Base-by-base conservation (phyloP, 495 filamentous ascomycete species). In the Rhypophila decipiens region DNA sequence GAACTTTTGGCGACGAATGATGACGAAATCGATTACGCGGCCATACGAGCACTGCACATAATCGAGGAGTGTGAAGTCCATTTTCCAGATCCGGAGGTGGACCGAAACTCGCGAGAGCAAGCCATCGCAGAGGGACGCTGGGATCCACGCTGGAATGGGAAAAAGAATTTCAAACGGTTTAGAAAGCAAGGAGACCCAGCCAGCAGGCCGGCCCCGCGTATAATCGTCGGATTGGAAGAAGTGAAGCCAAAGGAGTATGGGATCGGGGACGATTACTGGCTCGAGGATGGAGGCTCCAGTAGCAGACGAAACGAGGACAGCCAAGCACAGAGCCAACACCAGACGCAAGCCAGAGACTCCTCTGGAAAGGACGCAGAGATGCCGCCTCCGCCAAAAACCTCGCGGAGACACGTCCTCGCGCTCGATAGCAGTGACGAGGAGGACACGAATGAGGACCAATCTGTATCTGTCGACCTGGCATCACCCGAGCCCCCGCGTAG, bases 121-220 rank as follows among this genome's bases (percentile, higher is more conserved):
- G 69, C 69, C 37, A 67, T 70, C 38, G 70, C 59, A 2, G 74
- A 75, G 44, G 76, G 78, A 9, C 77, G 89, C 19, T 96, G 94
- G 93, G 82, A 96, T 56, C 83, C 88, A 2, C 72, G 74, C 29
- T 98, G 94, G 94, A 95, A 96, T 59, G 93, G 94, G 0, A 79
- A 91, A 5, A 94, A 89, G 67, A 97, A 98, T 55, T 98, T 96
- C 72, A 98, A 98, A 65, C 84, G 79, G 53, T 98, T 98, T 53
- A 77, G 80, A 3, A 78, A 80, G 46, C 77, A 79, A 39, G 81
- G 77, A 2, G 80, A 75, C 2, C 9, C 51, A 0, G 73, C 72
- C 1, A 66, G 73, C 5, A 59, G 76, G 57, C 39, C 69, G 52
- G 52, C 76, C 50, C 51, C 73, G 36, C 67, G 71, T 19, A 80